Evolutionary conservation across 2,329 filamentous ascomycete species (phyloP), one percentile per base, ranked within the genome.

Genomic region (Beauveria australis): DNA sequence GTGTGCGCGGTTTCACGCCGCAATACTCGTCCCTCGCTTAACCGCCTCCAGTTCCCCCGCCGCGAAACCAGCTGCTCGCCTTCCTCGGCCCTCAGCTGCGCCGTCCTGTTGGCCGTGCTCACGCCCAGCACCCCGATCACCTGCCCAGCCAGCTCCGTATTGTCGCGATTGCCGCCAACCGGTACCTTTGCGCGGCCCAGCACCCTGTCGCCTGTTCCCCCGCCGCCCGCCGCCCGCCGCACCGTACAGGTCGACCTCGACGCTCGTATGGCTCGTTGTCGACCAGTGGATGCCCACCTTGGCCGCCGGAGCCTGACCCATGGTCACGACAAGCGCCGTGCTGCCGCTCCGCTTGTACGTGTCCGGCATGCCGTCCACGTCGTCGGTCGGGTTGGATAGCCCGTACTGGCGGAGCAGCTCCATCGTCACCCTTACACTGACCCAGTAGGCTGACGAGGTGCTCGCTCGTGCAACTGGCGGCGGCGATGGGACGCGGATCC

Each of bases 111-210:
- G 10, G 53, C 46, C 61, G 70, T 60, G 55, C 62, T 63, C 19
- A 71, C 43, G 16, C 64, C 64, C 5, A 70, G 65, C 9, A 62
- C 65, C 52, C 64, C 61, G 53, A 67, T 67, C 18, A 70, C 62
- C 55, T 70, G 68, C 24, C 44, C 59, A 18, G 68, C 65, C 16
- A 70, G 63, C 61, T 68, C 64, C 24, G 62, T 70, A 63, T 70
- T 70, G 62, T 70, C 63, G 49, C 64, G 64, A 64, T 66, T 67
- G 26, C 59, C 62, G 16, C 67, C 66, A 33, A 70, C 63, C 26
- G 44, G 19, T 37, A 37, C 5, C 5, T 14, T 37, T 37, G 33
- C 33, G 14, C 14, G 33, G 33, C 14, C 12, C 14, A 37, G 12
- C 33, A 37, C 33, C 33, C 12, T 37, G 5, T 16, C 14, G 33